Percentiles rank a stretch among this genome's conserved stretches.
Conservation (phyloP, 2,329 filamentous ascomycete genomes). For the Ceratocystis huliohia region DNA sequence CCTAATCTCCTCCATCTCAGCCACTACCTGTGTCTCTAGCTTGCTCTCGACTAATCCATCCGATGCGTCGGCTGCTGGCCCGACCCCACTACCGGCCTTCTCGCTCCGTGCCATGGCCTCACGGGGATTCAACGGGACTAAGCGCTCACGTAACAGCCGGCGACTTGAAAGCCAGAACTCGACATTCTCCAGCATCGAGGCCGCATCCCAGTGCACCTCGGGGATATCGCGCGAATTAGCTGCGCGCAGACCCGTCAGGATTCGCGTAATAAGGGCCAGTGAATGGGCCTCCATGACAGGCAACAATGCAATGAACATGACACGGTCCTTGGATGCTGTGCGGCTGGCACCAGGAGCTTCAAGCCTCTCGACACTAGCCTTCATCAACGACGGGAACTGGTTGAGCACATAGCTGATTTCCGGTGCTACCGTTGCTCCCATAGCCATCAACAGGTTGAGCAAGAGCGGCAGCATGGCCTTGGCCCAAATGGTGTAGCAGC, state of each 20-base stretch:
- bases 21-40: constrained; percentile 64
- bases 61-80: constrained; percentile 20
- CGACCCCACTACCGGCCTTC: constrained; percentile 26
- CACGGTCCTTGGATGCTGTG: constrained; percentile 34
- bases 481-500: constrained; percentile 82
- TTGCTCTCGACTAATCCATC: constrained; percentile 39
- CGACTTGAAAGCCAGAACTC: constrained; percentile 66
- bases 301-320: constrained; percentile 59
- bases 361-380: constrained; percentile 58
- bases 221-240: constrained; percentile 58
- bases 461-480: constrained; percentile 78
- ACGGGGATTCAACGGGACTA: constrained; percentile 59
- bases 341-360: constrained; percentile 46
- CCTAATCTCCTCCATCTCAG: constrained; percentile 50
- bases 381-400: constrained; percentile 69
- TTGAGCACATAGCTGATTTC: constrained; percentile 83
- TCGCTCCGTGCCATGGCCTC: constrained; percentile 51
- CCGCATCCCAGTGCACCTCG: constrained; percentile 61
- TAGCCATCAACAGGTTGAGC: constrained; percentile 71
- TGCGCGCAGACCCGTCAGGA: constrained; percentile 53
- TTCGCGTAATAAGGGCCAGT: constrained; percentile 59
- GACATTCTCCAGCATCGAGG: constrained; percentile 62
- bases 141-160: constrained; percentile 55
- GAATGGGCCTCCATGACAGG: constrained; percentile 68
- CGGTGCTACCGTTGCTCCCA: constrained; percentile 67